Percentiles rank a stretch among this genome's conserved stretches.
phyloP scores from a whole-genome alignment of 495 filamentous ascomycete genomes.

The Hypomontagnella monticulosa region DNA sequence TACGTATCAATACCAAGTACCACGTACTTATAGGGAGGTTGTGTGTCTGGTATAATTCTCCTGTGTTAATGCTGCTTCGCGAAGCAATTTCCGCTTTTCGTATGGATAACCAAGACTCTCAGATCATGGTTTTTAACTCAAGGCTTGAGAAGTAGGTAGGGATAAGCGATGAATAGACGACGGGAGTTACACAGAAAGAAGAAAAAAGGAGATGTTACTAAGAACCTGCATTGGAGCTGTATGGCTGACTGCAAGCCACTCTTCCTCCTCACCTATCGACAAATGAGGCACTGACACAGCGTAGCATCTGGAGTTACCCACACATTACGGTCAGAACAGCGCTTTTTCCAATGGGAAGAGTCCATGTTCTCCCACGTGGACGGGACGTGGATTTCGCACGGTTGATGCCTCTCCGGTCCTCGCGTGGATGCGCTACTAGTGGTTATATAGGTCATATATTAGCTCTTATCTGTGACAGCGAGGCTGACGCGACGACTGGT shows the following conservation, averaged over 20 bases:
- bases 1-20: conserved; percentile 1
- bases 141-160: background rate
- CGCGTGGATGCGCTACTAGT: background rate
- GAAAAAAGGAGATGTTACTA: conserved; percentile 12
- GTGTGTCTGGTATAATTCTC: background rate
- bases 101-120: background rate
- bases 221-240: conserved; percentile 32
- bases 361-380: conserved; percentile 27
- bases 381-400: conserved; percentile 14
- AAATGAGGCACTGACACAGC: conserved; percentile 13
- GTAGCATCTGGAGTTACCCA: conserved; percentile 17
- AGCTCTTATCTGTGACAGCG: conserved; percentile 20
- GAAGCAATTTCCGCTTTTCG: background rate
- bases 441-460: background rate
- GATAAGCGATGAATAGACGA: background rate
- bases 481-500: conserved; percentile 27
- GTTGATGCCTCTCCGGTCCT: conserved; percentile 5
- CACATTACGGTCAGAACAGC: conserved; percentile 9
- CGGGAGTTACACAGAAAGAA: background rate
- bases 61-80: conserved; percentile 4
- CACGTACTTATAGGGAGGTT: too few species aligned
- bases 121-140: background rate
- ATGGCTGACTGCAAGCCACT: conserved; percentile 25
- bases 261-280: conserved; percentile 28
- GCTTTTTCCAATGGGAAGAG: conserved; percentile 24